Conservation (phyloP, 345 rosid genomes). For the Bretschneidera sinensis region DNA sequence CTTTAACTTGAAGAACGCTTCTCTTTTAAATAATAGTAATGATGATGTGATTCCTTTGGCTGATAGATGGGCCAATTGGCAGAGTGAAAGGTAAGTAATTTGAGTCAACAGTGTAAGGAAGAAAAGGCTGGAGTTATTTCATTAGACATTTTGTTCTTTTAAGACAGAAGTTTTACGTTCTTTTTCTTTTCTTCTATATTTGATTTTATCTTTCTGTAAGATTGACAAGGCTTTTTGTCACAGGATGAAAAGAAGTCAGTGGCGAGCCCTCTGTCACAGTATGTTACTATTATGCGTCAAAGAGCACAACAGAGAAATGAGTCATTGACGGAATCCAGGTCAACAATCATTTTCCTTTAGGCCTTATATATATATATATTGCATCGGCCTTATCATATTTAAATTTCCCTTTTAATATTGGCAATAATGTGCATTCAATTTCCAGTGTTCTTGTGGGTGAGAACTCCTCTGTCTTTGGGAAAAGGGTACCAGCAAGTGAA, state of each 20-base stretch:
- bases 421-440: constrained; percentile 13
- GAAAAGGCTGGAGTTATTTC: no score
- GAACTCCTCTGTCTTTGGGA: constrained; percentile 53
- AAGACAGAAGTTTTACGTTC: no score
- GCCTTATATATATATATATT: no score
- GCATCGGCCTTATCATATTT: background rate
- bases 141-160: no score
- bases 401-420: background rate
- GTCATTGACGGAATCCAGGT: constrained; percentile 86
- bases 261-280: constrained; percentile 63
- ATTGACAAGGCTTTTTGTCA: constrained; percentile 4
- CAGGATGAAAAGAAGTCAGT: constrained; percentile 66
- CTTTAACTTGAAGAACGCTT: no score
- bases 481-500: constrained; percentile 41
- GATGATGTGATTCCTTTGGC: no score
- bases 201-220: background rate
- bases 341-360: constrained; percentile 6
- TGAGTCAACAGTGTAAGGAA: no score
- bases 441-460: constrained; percentile 86
- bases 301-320: constrained; percentile 67
- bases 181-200: no score
- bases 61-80: no score
- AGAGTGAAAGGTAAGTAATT: background rate
- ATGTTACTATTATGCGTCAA: constrained; percentile 44
- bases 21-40: no score